Evolutionary conservation across 768 basidiomycete genomes (phyloP).

Genomic region (Trichaptum fuscoviolaceum): DNA sequence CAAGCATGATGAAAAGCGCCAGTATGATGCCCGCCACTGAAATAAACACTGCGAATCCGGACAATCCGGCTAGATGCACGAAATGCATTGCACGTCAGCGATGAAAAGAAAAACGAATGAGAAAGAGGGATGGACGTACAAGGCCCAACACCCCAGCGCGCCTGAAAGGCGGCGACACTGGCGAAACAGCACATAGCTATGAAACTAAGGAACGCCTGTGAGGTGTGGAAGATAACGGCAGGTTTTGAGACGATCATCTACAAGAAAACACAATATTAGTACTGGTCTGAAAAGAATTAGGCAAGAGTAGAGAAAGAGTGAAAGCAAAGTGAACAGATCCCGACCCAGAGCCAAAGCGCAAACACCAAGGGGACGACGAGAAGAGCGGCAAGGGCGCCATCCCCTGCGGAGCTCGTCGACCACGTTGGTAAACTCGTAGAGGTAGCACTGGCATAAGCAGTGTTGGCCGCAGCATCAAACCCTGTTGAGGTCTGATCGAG

Average conservation of each 20-base stretch:
- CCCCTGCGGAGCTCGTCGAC: conserved; percentile 36
- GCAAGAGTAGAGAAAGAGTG: background rate
- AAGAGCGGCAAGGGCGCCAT: conserved; percentile 46
- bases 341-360: conserved; percentile 68
- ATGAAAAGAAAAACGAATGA: conserved; percentile 4
- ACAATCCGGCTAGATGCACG: conserved; percentile 65
- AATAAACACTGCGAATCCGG: conserved; percentile 81
- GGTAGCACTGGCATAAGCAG: conserved; percentile 21
- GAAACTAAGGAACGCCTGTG: conserved; percentile 90
- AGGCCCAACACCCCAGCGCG: conserved; percentile 76
- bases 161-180: conserved; percentile 83
- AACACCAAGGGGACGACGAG: conserved; percentile 61
- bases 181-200: conserved; percentile 90
- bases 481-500: conserved; percentile 7
- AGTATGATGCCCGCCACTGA: conserved; percentile 68
- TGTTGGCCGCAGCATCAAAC: conserved; percentile 27
- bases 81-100: background rate
- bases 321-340: conserved; percentile 15
- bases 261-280: conserved; percentile 10
- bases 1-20: conserved; percentile 64
- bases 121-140: conserved; percentile 48
- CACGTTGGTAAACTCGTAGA: conserved; percentile 23
- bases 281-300: conserved; percentile 15
- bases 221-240: conserved; percentile 67
- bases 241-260: conserved; percentile 89